Base-by-base conservation (phyloP, 306 rosid species). In the Styphnolobium japonicum region DNA sequence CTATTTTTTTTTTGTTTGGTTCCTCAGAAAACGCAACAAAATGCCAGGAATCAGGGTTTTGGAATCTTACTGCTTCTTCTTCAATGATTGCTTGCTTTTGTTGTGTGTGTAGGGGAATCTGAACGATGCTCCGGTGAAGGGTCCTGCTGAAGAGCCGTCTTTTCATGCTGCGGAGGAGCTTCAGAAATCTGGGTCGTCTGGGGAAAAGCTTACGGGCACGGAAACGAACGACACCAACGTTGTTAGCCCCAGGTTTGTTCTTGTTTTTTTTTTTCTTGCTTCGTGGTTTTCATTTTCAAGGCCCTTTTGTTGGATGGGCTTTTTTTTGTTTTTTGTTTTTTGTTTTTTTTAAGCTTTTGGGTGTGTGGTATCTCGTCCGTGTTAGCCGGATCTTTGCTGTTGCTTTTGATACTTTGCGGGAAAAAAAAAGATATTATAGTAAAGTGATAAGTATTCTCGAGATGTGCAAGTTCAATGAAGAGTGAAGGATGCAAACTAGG, bases 211-310 rank as follows among this genome's bases (percentile, higher is more conserved):
- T 10, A 64, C 76, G 2, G 89, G 79, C 18, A 51, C 78, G 22
- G 98, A 90, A 51, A 81, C 76, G 2, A 88, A 80, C 77, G 85
- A 86, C 29, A n/a, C 71, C 37, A 86, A 83, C 39, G 89, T 67
- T 71, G 79, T 78, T 25, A 84, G 90, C 75, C 91, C 91, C 67
- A 87, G 97, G 99, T 95, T 33, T 68, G 76, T 43, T 66, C 52
- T 42, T 6, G 2, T 16, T 21, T n/a, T 4, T 21, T 18, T 19
- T 16, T 67, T 65, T 19, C 21, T 4, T n/a, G n/a, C n/a, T 2
- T 34, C 21, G 1, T 23, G 3, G 0, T 56, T 16, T 29, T 67
- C 33, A 25, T 18, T 31, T 53, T 76, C 34, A 8, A 67, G 56
- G 16, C 66, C 71, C 21, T 27, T 80, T 53, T 39, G 1, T 45